These are phyloP conservation scores for Dryadomyces sulphureus DNA, from an alignment of 2,329 filamentous ascomycete genomes.

Conservation along the genomic window DNA sequence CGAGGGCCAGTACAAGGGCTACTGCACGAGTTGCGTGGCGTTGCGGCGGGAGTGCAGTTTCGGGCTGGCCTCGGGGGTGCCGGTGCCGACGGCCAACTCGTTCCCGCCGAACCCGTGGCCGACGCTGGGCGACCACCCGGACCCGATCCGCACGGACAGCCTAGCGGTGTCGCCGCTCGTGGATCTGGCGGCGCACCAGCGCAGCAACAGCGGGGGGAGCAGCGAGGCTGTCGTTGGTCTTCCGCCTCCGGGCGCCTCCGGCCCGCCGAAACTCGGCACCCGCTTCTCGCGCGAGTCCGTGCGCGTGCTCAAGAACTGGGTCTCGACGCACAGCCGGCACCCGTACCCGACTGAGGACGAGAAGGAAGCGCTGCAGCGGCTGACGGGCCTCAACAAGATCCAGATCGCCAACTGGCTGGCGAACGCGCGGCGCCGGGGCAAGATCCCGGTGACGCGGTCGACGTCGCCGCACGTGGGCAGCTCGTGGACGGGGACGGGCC, in stretches of 20 bases:
- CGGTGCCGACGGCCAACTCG: slow-evolving; percentile 19
- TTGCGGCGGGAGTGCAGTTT: slow-evolving; percentile 45
- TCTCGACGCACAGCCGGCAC: slow-evolving; percentile 62
- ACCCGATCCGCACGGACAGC: slow-evolving; percentile 22
- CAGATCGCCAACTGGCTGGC: slow-evolving; percentile 91
- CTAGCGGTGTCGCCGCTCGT: not conserved
- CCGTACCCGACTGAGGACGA: slow-evolving; percentile 83
- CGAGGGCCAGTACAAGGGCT: slow-evolving; percentile 44
- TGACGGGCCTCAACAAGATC: slow-evolving; percentile 66
- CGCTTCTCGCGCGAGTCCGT: slow-evolving; percentile 71
- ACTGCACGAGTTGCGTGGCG: slow-evolving; percentile 48
- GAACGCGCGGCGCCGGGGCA: slow-evolving; percentile 72
- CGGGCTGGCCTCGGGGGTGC: slow-evolving; percentile 19
- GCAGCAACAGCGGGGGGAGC: too few species aligned
- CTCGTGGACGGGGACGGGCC: slow-evolving; percentile 31
- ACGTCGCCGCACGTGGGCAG: slow-evolving; percentile 54
- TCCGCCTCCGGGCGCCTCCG: too few species aligned
- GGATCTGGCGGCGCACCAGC: not conserved
- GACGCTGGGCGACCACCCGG: slow-evolving; percentile 26
- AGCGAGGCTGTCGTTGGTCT: too few species aligned
- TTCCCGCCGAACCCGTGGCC: slow-evolving; percentile 33
- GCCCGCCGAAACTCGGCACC: slow-evolving; percentile 48
- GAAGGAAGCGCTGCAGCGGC: slow-evolving; percentile 61
- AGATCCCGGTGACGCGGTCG: slow-evolving; percentile 53
- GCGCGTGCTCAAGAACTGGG: slow-evolving; percentile 71